Evolutionary conservation across 192 early-diverging fungal genomes (phyloP), one percentile per base, ranked within the genome.

Genomic region (Kappamyces sp.): DNA sequence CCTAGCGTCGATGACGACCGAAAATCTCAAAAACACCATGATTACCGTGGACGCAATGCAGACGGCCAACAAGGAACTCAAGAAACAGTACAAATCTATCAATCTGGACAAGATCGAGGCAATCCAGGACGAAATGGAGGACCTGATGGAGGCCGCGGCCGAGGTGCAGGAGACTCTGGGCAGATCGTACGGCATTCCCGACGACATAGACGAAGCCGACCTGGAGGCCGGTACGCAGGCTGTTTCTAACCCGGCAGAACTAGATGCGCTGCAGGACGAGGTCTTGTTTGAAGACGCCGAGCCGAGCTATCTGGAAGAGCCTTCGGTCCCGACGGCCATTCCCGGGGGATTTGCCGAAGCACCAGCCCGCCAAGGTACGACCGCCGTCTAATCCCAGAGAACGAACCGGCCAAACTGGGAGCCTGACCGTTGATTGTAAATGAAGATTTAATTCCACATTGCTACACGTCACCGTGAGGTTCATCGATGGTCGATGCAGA

Each of bases 71-170:
- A 91, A 92, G 70, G 89, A 87, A 61, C 78, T 99, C 84, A 95
- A 96, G 72, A 82, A 85, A 67, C 93, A 97, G 68, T 98, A 93
- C 73, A 97, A 97, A 71, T 89, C 90, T 55, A 77, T 99, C 46
- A 87, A 94, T 54, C 55, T 98, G 41, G 91, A 94, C 71, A 92
- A 94, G 68, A 93, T 99, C 70, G 91, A 92, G 68, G 91, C 91
- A 69, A 80, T 98, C 62, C 94, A 97, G 82, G 93, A 98, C 62
- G 97, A 99, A 66, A 93, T 98, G 91, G 91, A 94, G 48, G 97
- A 99, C 60, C 74, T 98, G 55, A 68, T 99, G 75, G 97, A 95
- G 51, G 90, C 91, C 66, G 92, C 94, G 6, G 96, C 93, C 72
- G 97, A 99, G 63, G 79, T 99, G 40, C 97, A 99, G 74, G 94